Evolutionary conservation across 2,329 filamentous ascomycete species (phyloP).

Genomic region (Hypoxylon sp.): DNA sequence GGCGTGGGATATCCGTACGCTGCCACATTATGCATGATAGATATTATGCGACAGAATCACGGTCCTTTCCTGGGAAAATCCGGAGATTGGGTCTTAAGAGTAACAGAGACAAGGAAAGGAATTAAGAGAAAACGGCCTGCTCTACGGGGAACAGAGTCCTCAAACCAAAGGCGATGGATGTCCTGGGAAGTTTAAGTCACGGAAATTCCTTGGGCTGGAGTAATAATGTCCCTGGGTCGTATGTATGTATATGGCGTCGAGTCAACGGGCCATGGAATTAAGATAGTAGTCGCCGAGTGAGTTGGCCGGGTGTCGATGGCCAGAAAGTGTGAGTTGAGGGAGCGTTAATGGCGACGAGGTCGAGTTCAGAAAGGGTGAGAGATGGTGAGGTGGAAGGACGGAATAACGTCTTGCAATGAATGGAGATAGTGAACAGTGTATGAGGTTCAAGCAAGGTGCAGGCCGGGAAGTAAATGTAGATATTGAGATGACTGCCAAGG

Average conservation of each 20-base stretch:
- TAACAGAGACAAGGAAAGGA: constrained; percentile 42
- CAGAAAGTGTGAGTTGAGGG: constrained; percentile 16
- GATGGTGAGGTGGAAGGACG: constrained; percentile 23
- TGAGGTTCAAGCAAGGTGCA: constrained; percentile 41
- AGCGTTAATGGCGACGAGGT: constrained; percentile 27
- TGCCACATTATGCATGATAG: constrained; percentile 70
- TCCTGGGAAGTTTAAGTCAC: constrained; percentile 38
- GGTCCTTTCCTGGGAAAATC: constrained; percentile 42
- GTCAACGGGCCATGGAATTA: constrained; percentile 57
- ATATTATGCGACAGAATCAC: constrained; percentile 56
- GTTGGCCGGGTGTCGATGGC: constrained; percentile 22
- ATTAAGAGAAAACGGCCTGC: constrained; percentile 46
- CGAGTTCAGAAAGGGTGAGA: constrained; percentile 14
- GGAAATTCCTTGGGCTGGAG: constrained; percentile 38
- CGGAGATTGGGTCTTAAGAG: constrained; percentile 36
- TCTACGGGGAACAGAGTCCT: constrained; percentile 42
- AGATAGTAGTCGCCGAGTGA: constrained; percentile 36
- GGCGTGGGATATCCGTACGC: constrained; percentile 66
- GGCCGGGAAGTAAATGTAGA: constrained; percentile 46
- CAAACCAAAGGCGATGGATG: constrained; percentile 40
- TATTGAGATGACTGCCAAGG: constrained; percentile 44
- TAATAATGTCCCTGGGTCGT: constrained; percentile 40
- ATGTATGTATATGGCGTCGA: constrained; percentile 52
- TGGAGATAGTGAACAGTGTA: constrained; percentile 37
- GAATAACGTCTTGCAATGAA: constrained; percentile 28